These are phyloP conservation scores for Crataegus laevigata DNA, from an alignment of 306 rosid genomes.

Conservation along the genomic window DNA sequence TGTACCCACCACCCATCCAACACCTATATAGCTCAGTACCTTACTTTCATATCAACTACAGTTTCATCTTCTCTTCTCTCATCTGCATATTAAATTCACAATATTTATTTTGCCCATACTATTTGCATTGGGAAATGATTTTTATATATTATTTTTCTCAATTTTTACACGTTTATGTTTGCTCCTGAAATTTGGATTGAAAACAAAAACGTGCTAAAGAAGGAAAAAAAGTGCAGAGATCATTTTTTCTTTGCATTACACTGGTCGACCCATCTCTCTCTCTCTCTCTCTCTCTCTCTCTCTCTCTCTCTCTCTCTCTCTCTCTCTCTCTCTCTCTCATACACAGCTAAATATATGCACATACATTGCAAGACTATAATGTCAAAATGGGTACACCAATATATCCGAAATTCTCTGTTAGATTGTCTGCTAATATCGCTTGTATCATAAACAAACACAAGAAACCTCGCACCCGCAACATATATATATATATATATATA, in stretches of 20 bases:
- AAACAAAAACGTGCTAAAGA: too few relatives aligned
- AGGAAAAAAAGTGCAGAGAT: too few relatives aligned
- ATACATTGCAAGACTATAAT: neutral
- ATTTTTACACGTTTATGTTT: too few relatives aligned
- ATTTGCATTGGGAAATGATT: too few relatives aligned
- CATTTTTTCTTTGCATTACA: neutral
- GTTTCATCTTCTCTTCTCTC: neutral
- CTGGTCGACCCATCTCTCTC: neutral
- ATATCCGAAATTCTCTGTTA: neutral
- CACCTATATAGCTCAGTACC: neutral
- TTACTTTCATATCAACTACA: neutral
- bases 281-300: too few relatives aligned
- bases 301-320: too few relatives aligned
- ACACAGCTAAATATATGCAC: neutral
- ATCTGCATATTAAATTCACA: neutral
- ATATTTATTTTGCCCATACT: neutral
- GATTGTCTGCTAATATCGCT: too few relatives aligned
- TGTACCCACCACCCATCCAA: neutral
- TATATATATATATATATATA: too few relatives aligned
- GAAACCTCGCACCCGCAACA: neutral
- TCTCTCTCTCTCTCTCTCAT: neutral
- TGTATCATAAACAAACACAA: neutral
- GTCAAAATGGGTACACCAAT: neutral
- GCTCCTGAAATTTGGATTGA: too few relatives aligned
- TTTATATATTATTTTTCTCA: too few relatives aligned